Evolutionary conservation across 768 basidiomycete genomes (phyloP).

Genomic region (Serendipita indica): DNA sequence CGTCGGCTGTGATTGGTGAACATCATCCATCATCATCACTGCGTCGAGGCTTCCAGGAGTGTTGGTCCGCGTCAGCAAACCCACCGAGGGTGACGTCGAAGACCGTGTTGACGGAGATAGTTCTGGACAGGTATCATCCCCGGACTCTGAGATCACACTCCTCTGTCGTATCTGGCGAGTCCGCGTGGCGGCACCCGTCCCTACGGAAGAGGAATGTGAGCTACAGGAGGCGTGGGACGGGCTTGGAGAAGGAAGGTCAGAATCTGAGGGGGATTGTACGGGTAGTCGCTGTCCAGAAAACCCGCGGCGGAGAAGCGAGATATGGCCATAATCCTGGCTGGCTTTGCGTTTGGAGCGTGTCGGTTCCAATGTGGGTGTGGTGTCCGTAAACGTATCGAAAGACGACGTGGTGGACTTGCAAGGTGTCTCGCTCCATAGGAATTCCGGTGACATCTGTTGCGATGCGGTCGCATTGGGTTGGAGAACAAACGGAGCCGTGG

Average conservation of each 20-base stretch:
- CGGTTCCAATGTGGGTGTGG: slow-evolving; percentile 3
- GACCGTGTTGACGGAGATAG: neutral
- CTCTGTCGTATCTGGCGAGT: neutral
- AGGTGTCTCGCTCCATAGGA: neutral
- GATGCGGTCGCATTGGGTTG: neutral
- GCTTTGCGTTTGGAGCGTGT: slow-evolving; percentile 3
- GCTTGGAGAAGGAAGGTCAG: neutral
- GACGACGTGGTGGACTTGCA: neutral
- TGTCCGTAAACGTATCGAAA: slow-evolving; percentile 1
- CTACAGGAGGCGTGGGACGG: neutral
- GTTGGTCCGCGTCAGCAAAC: neutral
- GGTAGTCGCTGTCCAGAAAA: neutral
- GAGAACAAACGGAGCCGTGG: neutral
- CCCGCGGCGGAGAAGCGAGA: neutral
- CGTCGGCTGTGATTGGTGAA: neutral
- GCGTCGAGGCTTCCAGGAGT: neutral
- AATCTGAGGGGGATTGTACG: neutral
- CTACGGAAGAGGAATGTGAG: neutral
- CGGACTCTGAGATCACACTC: neutral
- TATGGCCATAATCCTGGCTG: neutral
- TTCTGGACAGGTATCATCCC: neutral
- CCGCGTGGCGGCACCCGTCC: neutral
- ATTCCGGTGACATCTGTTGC: neutral
- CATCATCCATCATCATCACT: neutral
- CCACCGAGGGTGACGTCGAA: neutral